Conservation (phyloP, 331 rosid genomes). For the Acacia pycnantha region DNA sequence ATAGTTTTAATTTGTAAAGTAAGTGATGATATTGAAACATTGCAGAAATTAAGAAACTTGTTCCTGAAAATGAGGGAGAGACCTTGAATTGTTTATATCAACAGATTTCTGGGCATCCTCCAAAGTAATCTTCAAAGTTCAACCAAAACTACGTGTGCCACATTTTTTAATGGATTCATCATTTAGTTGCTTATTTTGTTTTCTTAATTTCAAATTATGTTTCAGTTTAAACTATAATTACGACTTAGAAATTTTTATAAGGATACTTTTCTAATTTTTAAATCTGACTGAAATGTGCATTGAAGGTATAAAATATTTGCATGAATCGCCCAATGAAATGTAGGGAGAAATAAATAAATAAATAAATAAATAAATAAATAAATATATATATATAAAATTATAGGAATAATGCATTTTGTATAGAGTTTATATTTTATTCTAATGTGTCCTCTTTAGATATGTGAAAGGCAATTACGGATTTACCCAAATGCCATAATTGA, state of each 20-base stretch:
- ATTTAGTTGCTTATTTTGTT: not conserved
- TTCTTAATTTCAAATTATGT: not conserved
- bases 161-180: not conserved
- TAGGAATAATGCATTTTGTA: too few relatives aligned
- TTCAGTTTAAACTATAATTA: not conserved
- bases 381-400: too few relatives aligned
- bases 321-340: too few relatives aligned
- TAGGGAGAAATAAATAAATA: too few relatives aligned
- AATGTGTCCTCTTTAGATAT: too few relatives aligned
- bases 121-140: slow-evolving; percentile 38
- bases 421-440: too few relatives aligned
- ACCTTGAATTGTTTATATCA: slow-evolving; percentile 22
- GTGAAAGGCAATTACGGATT: too few relatives aligned
- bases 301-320: not conserved
- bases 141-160: slow-evolving; percentile 11
- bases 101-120: slow-evolving; percentile 21
- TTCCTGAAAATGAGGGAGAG: slow-evolving; percentile 33
- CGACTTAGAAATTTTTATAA: not conserved
- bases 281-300: not conserved
- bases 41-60: slow-evolving; percentile 19
- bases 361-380: too few relatives aligned
- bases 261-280: not conserved
- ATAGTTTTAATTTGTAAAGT: slow-evolving; percentile 5
- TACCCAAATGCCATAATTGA: too few relatives aligned
- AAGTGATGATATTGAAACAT: slow-evolving; percentile 3